Evolutionary conservation across 495 filamentous ascomycete genomes (phyloP), one percentile per base, ranked within the genome.

Genomic region (Neurospora intermedia): DNA sequence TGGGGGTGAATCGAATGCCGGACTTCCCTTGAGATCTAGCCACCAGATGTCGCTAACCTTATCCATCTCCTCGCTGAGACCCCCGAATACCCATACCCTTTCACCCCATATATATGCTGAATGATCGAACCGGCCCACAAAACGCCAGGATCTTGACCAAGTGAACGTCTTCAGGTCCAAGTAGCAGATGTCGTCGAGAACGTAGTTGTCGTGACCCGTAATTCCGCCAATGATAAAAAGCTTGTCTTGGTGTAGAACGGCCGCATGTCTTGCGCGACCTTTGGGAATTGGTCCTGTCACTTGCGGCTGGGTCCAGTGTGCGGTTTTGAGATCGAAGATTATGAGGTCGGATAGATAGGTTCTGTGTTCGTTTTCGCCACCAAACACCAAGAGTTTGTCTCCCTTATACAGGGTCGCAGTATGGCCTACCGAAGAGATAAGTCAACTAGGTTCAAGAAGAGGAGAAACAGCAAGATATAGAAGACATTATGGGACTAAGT

Each of bases 81-180:
- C 96, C 43, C 96, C 96, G 82, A 95, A 98, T n/a, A 98, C 94
- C 95, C 95, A 99, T 40, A 99, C 89, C 42, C 93, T 89, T 46
- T 92, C 94, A 71, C 90, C 83, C 85, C 94, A 97, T 59, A 97
- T 88, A 87, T 93, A 97, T 35, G 92, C 93, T 6, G 93, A 91
- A 79, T 99, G 96, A 75, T 99, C 96, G 78, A 96, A 99, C 15
- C 96, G 88, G 38, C 92, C 88, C 20, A 96, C 94, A 80, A 98
- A 98, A 71, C 90, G 92, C 96, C 96, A 99, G 43, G 93, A 91
- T 69, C 93, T 89, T 70, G 96, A 98, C 96, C 96, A 99, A 6
- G 95, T 97, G 88, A 93, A 97, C 11, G 96, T 98, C 85, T 96
- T 97, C 71, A 99, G 85, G 78, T 99, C 96, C 62, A 99, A 87